phyloP scores from a whole-genome alignment of 345 rosid species.

The Moricandia arvensis region DNA sequence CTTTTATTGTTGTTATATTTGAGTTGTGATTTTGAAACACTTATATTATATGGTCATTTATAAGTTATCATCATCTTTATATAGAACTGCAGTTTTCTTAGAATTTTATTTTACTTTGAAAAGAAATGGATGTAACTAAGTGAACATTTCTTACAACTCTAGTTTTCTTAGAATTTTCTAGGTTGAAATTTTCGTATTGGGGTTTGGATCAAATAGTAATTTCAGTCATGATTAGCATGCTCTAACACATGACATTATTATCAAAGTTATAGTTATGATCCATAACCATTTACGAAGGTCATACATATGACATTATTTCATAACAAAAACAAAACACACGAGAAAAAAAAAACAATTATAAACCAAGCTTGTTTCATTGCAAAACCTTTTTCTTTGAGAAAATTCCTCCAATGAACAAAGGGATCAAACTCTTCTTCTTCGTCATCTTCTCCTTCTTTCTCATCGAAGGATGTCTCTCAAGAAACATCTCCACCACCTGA shows the following conservation, averaged over 20 bases:
- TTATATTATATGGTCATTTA: neutral
- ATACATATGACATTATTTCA: conserved; percentile 24
- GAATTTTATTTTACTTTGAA: neutral
- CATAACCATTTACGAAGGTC: neutral
- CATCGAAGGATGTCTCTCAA: conserved; percentile 71
- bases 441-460: conserved; percentile 31
- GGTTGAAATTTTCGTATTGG: neutral
- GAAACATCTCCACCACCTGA: conserved; percentile 38
- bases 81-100: neutral
- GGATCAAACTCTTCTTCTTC: conserved; percentile 70
- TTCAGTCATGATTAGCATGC: neutral
- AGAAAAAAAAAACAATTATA: neutral
- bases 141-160: neutral
- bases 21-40: conserved; percentile 15
- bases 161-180: neutral
- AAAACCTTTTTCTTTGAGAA: conserved; percentile 59
- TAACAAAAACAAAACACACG: conserved; percentile 8
- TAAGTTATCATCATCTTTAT: neutral
- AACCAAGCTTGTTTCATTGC: conserved; percentile 26
- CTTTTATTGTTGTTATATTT: neutral
- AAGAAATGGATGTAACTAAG: neutral
- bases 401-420: conserved; percentile 64
- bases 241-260: too few relatives aligned
- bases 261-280: too few relatives aligned
- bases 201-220: neutral